These are phyloP conservation scores for Pisolithus tinctorius DNA, from an alignment of 768 basidiomycete genomes.

Conservation along the genomic window DNA sequence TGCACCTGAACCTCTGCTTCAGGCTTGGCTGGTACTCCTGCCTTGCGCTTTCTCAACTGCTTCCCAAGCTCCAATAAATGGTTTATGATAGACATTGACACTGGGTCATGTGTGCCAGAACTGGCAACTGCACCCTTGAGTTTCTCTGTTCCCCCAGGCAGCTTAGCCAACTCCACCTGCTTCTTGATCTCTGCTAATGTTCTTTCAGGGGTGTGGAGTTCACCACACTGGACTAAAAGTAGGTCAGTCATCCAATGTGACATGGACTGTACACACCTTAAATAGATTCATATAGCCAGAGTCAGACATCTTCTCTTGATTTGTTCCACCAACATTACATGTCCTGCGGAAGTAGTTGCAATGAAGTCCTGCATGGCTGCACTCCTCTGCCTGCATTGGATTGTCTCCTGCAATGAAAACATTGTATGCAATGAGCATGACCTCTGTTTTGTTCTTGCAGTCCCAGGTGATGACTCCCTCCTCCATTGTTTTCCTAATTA, in stretches of 20 bases:
- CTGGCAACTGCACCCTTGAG: not conserved
- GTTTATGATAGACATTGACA: too few species aligned
- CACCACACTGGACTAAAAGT: too few species aligned
- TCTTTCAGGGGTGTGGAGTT: not conserved
- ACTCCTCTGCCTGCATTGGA: conserved; percentile 20
- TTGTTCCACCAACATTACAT: conserved; percentile 32
- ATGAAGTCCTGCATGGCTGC: conserved; percentile 33
- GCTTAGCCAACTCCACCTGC: not conserved
- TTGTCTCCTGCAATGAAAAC: conserved; percentile 33
- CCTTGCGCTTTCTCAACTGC: not conserved
- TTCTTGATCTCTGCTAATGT: not conserved
- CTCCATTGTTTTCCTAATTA: not conserved
- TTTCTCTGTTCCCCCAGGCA: conserved; percentile 2
- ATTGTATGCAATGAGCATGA: conserved; percentile 9
- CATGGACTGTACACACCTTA: too few species aligned
- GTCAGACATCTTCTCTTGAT: conserved; percentile 27
- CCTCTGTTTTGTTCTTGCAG: conserved; percentile 14
- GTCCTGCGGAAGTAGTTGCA: conserved; percentile 37
- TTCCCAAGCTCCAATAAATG: not conserved
- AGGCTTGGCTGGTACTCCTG: too few species aligned
- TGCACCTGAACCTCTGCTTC: too few species aligned
- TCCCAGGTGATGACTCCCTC: conserved; percentile 24
- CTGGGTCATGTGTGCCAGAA: not conserved
- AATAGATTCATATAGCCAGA: too few species aligned
- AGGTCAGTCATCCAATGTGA: too few species aligned